Evolutionary conservation across 2,329 filamentous ascomycete genomes (phyloP), one percentile per base, ranked within the genome.

Genomic region (Botrytis fabae): DNA sequence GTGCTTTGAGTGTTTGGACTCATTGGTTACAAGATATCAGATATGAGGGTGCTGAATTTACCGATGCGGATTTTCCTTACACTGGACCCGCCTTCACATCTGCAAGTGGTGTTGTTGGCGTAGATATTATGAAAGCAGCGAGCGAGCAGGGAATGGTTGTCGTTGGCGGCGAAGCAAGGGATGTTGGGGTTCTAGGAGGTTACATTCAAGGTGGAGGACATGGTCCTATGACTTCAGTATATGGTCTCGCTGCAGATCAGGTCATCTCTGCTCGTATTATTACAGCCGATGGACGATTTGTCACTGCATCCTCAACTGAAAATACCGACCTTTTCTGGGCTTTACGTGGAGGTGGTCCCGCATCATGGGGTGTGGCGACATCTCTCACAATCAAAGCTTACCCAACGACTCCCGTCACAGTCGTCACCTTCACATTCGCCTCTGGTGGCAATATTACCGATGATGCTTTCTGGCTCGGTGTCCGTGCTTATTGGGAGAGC

Each of bases 181-280:
- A 0, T 14, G 78, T 78, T 54, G 76, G 75, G 14, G 42, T 76
- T 28, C 73, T 66, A 16, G 78, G 76, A 44, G 90, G 90, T 0
- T 92, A 88, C 63, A 83, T 85, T 3, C 87, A 88, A 32, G 89
- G 89, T 0, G 90, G 88, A 1, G 90, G 90, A 0, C 90, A 92
- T 78, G 86, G 85, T 0, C 79, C 87, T 1, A 80, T 91, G 4
- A 80, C 83, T 0, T 85, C 87, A 0, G 81, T 81, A 1, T 86
- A 86, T 72, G 90, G 90, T 0, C 81, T 92, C 35, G 89, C 82
- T 1, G 88, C 87, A 0, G 90, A 92, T 75, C 86, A 91, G 54
- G 69, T 76, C 61, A 65, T 76, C 48, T 75, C 63, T 8, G 73
- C 71, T 54, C 76, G 80, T 38, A 73, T 77, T 35, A 68, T 78